Conservation (phyloP, 2,329 filamentous ascomycete genomes). For the Sclerotinia spermophila region DNA sequence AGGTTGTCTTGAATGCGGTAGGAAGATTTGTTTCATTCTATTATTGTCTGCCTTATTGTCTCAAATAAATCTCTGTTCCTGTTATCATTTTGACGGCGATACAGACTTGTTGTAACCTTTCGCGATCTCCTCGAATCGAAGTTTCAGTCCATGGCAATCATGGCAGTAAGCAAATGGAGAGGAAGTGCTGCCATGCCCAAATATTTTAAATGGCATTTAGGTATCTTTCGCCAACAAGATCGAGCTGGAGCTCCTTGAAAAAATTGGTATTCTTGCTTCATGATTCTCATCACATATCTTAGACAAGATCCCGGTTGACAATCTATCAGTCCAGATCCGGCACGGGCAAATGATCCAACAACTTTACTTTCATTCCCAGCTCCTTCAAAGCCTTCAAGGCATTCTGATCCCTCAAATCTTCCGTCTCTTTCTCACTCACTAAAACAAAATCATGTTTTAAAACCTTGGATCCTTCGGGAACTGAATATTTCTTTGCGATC, state of each 20-base stretch:
- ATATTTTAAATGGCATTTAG: background rate
- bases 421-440: conserved; percentile 66
- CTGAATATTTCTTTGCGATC: conserved; percentile 58
- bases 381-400: conserved; percentile 61
- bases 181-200: no score
- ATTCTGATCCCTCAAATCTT: conserved; percentile 59
- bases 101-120: background rate
- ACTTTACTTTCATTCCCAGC: conserved; percentile 54
- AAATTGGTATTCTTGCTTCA: background rate
- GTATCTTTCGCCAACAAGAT: background rate
- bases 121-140: background rate
- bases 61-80: background rate
- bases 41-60: background rate
- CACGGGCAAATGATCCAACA: conserved; percentile 72
- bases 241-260: background rate
- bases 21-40: background rate
- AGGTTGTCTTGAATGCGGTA: background rate
- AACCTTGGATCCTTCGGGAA: conserved; percentile 59
- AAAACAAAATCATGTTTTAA: conserved; percentile 74
- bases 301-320: background rate
- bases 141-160: background rate
- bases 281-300: background rate
- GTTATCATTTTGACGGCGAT: background rate
- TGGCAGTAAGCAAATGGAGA: background rate
- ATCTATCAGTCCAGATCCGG: conserved; percentile 53